Evolutionary conservation across 164 flowering plant species (phyloP).

Genomic region (Chloranthus sessilifolius): DNA sequence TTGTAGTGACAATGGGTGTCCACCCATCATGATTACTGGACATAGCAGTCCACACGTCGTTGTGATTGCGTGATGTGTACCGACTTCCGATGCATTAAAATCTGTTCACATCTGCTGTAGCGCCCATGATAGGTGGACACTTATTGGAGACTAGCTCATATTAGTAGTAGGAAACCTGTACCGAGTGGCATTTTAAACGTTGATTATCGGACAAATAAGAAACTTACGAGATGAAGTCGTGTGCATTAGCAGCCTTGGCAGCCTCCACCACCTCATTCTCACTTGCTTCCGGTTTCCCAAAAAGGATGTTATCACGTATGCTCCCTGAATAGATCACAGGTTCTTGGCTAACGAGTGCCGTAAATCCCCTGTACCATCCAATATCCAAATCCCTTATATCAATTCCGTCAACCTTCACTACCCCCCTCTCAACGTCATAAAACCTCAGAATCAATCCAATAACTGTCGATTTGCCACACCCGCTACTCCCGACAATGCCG

Average conservation of each 20-base stretch:
- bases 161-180: neutral
- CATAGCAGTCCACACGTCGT: too few species aligned
- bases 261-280: conserved; percentile 83
- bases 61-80: too few species aligned
- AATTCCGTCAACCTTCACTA: conserved; percentile 64
- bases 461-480: conserved; percentile 96
- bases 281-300: conserved; percentile 70
- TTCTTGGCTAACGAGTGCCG: conserved; percentile 86
- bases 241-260: conserved; percentile 89
- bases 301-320: conserved; percentile 70
- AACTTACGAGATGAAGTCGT: conserved; percentile 89
- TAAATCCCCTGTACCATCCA: conserved; percentile 62
- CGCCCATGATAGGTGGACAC: too few species aligned
- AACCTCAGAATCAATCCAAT: conserved; percentile 74
- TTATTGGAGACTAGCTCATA: neutral
- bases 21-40: too few species aligned
- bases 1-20: too few species aligned
- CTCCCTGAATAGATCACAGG: conserved; percentile 75
- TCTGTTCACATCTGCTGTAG: neutral
- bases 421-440: conserved; percentile 64
- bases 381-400: conserved; percentile 67
- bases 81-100: neutral
- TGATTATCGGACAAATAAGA: neutral
- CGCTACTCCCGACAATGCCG: conserved; percentile 86
- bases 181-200: neutral